Conservation (phyloP, 805 yeast genomes). For the Candida maltosa region DNA sequence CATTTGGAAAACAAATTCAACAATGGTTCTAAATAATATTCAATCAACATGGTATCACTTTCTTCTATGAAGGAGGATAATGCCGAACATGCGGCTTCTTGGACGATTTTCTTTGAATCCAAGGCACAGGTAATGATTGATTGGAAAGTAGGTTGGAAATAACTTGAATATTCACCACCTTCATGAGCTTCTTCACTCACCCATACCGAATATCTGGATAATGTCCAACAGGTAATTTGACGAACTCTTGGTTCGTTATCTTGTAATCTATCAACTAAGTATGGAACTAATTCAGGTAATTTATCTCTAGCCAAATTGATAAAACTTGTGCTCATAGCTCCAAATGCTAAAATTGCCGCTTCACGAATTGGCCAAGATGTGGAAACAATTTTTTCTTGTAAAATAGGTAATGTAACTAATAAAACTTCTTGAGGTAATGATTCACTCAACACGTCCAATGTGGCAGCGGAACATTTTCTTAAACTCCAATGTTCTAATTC, state of each 20-base stretch:
- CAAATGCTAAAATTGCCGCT: slow-evolving; percentile 89
- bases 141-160: slow-evolving; percentile 74
- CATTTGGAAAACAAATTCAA: slow-evolving; percentile 70
- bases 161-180: slow-evolving; percentile 60
- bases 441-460: slow-evolving; percentile 77
- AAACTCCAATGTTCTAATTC: slow-evolving; percentile 81
- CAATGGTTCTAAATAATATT: slow-evolving; percentile 62
- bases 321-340: slow-evolving; percentile 92
- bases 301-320: slow-evolving; percentile 65
- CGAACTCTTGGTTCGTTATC: slow-evolving; percentile 83
- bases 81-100: slow-evolving; percentile 89
- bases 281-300: slow-evolving; percentile 80
- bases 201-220: slow-evolving; percentile 83
- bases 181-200: slow-evolving; percentile 65
- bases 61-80: slow-evolving; percentile 79
- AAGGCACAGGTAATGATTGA: slow-evolving; percentile 71
- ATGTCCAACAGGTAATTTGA: slow-evolving; percentile 94
- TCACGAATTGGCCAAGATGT: slow-evolving; percentile 87
- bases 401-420: slow-evolving; percentile 64
- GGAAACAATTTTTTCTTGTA: slow-evolving; percentile 67
- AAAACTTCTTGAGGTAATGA: slow-evolving; percentile 67
- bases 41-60: slow-evolving; percentile 60
- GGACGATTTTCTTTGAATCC: slow-evolving; percentile 89
- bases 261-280: slow-evolving; percentile 70
- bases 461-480: slow-evolving; percentile 92